Conservation (phyloP, 2,329 filamentous ascomycete species). For the Botrytis squamosa region DNA sequence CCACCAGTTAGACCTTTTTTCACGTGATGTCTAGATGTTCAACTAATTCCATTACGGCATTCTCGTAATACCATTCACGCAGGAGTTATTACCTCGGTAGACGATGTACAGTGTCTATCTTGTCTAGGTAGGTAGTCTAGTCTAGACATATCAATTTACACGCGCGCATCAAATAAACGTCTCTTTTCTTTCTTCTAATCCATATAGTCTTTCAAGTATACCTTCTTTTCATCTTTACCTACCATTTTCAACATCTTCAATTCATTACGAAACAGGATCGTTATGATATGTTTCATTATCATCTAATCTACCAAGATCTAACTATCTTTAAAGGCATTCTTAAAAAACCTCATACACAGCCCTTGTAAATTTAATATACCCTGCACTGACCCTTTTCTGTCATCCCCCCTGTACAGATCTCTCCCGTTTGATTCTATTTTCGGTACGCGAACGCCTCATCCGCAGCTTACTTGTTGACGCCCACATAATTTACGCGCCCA, state of each 20-base stretch:
- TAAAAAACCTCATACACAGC: neutral
- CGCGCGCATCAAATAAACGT: conserved; percentile 11
- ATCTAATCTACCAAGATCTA: conserved; percentile 13
- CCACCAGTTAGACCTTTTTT: neutral
- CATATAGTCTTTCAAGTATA: neutral
- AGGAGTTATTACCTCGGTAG: neutral
- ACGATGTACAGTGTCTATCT: neutral
- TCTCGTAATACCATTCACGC: neutral
- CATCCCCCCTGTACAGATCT: conserved; percentile 13
- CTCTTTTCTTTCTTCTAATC: neutral
- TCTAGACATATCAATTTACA: neutral
- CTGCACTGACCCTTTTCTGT: neutral
- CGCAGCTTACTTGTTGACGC: conserved; percentile 21
- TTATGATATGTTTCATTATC: conserved; percentile 14
- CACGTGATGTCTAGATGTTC: neutral
- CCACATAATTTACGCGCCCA: conserved; percentile 21
- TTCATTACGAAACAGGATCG: conserved; percentile 17
- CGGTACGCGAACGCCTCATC: conserved; percentile 22
- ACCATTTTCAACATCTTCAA: conserved; percentile 15
- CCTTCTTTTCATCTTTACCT: conserved; percentile 4
- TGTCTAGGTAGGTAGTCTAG: too few relatives aligned
- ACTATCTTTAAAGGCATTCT: conserved; percentile 1
- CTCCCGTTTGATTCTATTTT: conserved; percentile 18
- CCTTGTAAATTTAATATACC: neutral
- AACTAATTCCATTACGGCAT: neutral